Percentiles rank a stretch among this genome's conserved stretches.
Conservation (phyloP, 768 basidiomycete genomes). For the Mycena filopes region DNA sequence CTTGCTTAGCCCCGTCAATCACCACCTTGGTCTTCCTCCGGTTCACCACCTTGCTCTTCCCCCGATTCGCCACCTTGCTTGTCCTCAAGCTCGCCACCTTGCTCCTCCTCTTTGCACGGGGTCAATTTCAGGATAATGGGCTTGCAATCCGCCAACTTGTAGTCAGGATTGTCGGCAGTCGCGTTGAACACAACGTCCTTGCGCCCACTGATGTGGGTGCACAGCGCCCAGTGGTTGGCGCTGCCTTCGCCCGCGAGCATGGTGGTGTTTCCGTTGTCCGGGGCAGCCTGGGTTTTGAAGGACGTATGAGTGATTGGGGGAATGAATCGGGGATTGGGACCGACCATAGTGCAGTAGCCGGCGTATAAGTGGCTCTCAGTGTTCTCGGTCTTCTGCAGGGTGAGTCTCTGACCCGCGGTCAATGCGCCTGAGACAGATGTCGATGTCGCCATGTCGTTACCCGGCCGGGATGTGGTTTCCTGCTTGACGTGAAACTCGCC, state of each 20-base stretch:
- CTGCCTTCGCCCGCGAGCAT: neutral
- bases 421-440: neutral
- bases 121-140: neutral
- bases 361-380: neutral
- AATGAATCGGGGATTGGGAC: neutral
- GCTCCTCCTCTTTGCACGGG: too few relatives aligned
- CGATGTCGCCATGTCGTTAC: neutral
- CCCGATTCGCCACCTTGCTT: too few relatives aligned
- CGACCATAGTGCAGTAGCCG: neutral
- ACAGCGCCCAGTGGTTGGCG: neutral
- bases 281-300: neutral
- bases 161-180: neutral
- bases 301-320: too few relatives aligned
- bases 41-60: too few relatives aligned
- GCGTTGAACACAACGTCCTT: neutral
- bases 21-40: too few relatives aligned
- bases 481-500: neutral
- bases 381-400: neutral
- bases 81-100: too few relatives aligned
- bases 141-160: neutral
- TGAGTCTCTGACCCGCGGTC: neutral
- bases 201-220: neutral
- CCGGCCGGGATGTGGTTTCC: neutral
- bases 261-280: neutral
- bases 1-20: too few relatives aligned